Evolutionary conservation across 805 yeast genomes (phyloP), one percentile per base, ranked within the genome.

Genomic region (Starmerella tilneyi): DNA sequence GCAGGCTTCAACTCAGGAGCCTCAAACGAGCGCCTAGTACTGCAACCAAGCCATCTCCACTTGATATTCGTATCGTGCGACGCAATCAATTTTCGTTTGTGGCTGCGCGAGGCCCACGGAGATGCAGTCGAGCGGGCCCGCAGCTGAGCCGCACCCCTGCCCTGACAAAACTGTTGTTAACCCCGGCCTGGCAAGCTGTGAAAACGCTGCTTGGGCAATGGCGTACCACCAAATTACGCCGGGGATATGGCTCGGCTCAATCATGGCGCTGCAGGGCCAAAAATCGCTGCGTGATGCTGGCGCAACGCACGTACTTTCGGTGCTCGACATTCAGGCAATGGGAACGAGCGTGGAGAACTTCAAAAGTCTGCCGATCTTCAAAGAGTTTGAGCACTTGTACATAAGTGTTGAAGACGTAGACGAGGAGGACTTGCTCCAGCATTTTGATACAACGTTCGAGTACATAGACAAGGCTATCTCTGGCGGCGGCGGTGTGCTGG

Each of bases 321-420:
- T 80, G 0, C 63, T 85, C 17, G 75, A 76, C 19, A 28, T 47
- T 11, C 47, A 34, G 17, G 44, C 44, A 13, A 24, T 42, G 7
- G 45, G 48, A n/a, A 30, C 37, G 20, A 42, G 37, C 34, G 45
- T 22, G 12, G 47, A 30, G 12, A n/a, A 24, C 21, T 49, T 46
- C 41, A n/a, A 22, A 13, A 32, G n/a, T 3, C 33, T 42, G 37
- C 49, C 52, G 12, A 33, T 54, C 9, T 17, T 45, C 35, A 30
- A 27, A 19, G 40, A 38, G 20, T 30, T 49, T 5, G 30, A 41
- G 23, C 57, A 48, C 17, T 28, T 55, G 36, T 46, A 51, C 24
- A 54, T 89, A 24, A 74, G 76, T 7, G 65, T 89, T 7, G 79
- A 84, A 49, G 98, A 92, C 59, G 78, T 76, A 45, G 77, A 73